Base-by-base conservation (phyloP, 257 asterid genomes). In the Datura wrightii region DNA sequence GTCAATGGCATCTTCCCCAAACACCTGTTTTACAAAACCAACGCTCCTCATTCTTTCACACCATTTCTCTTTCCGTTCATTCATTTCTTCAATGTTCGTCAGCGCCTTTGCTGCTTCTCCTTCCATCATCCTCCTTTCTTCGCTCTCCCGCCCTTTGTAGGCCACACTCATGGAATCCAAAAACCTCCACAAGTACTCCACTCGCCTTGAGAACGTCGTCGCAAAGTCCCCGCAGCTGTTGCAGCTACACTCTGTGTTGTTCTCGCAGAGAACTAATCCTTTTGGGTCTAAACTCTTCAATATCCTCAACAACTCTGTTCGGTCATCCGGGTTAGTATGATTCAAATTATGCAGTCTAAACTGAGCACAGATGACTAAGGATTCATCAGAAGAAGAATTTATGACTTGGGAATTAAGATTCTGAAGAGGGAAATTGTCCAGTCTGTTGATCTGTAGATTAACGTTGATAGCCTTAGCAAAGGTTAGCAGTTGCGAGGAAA, bases 61-160 rank as follows among this genome's bases (percentile, higher is more conserved):
- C 98, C 98, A 95, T 84, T 89, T 91, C 88, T 93, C 98, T 54
- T 90, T 92, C 16, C 90, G 88, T 83, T 93, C 98, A 50, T 92
- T 95, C 98, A 93, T 91, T 85, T 92, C 98, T 15, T 89, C 95
- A 11, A 6, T 46, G 50, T 88, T 91, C 37, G 85, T 72, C 86
- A 95, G 80, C 10, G 89, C 93, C 88, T 93, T 92, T 4, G 98
- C 97, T 24, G 98, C 97, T 70, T 93, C 98, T 7, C 93, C 94
- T 83, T 95, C 98, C 93, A 95, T 89, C 97, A 95, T 93, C 90
- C 90, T 89, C 87, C 98, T 91, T 84, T 93, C 97, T 1, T 95
- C 95, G 63, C 95, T 92, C 84, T 93, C 97, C 0, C 97, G 92
- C 3, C 97, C 96, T 88, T 93, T 95, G 54, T 90, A 93, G 10